phyloP scores from a whole-genome alignment of 2,329 filamentous ascomycete genomes.

The Talaromyces sp. region DNA sequence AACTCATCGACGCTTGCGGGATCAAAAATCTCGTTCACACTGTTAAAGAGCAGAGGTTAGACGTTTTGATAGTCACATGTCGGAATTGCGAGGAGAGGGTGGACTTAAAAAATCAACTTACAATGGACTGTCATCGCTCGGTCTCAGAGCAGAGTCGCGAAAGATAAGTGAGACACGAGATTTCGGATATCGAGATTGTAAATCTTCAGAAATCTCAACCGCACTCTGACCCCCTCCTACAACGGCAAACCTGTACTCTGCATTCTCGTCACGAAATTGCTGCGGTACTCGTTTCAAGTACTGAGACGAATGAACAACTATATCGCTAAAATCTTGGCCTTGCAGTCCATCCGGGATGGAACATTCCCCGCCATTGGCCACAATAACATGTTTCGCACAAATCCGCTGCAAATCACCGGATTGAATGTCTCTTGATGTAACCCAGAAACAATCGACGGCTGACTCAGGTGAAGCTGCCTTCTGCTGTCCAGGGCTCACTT shows the following conservation, averaged over 20 bases:
- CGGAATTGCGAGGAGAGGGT: no score
- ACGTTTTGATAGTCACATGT: no score
- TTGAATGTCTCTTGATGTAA: background rate
- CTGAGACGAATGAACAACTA: slow-evolving; percentile 12
- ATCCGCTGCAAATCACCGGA: slow-evolving; percentile 1
- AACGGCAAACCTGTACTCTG: slow-evolving; percentile 4
- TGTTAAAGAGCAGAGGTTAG: background rate
- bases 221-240: slow-evolving; percentile 15
- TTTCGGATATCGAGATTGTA: slow-evolving; percentile 14
- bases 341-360: slow-evolving; percentile 8
- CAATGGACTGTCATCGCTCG: slow-evolving; percentile 16
- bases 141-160: slow-evolving; percentile 12
- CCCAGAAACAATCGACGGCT: slow-evolving; percentile 7
- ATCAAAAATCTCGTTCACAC: slow-evolving; percentile 16
- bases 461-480: background rate
- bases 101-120: no score
- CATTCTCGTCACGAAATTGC: background rate
- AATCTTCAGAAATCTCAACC: slow-evolving; percentile 13
- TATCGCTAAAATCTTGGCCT: background rate
- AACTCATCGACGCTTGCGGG: slow-evolving; percentile 13
- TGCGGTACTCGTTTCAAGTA: slow-evolving; percentile 2
- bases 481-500: background rate
- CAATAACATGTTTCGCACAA: slow-evolving; percentile 13
- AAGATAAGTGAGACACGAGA: slow-evolving; percentile 10
- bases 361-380: slow-evolving; percentile 12